These are phyloP conservation scores for Colletotrichum sp. DNA, from an alignment of 2,329 filamentous ascomycete genomes.

Conservation along the genomic window DNA sequence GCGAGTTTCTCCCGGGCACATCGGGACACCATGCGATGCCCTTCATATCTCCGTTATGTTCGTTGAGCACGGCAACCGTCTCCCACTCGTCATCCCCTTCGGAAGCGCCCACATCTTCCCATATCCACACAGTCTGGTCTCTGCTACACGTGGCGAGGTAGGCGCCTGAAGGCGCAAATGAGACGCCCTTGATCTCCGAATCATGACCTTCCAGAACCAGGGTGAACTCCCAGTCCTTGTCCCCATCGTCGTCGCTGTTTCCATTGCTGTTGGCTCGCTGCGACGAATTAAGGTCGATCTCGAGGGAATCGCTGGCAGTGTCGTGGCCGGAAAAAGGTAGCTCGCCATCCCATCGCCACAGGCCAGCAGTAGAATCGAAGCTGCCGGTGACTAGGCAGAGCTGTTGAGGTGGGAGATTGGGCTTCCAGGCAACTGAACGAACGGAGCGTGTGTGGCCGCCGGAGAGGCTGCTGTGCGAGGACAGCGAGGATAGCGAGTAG, in stretches of 20 bases:
- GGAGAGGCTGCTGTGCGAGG: slow-evolving; percentile 77
- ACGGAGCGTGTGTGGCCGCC: slow-evolving; percentile 92
- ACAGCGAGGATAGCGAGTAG: slow-evolving; percentile 84
- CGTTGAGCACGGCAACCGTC: slow-evolving; percentile 91
- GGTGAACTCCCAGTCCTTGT: slow-evolving; percentile 90
- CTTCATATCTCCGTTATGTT: slow-evolving; percentile 96
- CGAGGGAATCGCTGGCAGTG: slow-evolving; percentile 32
- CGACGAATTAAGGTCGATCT: slow-evolving; percentile 44
- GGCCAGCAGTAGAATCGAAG: slow-evolving; percentile 90
- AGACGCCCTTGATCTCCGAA: slow-evolving; percentile 85
- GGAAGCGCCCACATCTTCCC: slow-evolving; percentile 81
- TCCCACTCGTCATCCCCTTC: slow-evolving; percentile 95
- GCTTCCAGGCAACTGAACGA: slow-evolving; percentile 84
- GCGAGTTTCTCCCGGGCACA: slow-evolving; percentile 51
- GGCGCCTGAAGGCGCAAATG: slow-evolving; percentile 75
- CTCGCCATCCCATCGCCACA: slow-evolving; percentile 73
- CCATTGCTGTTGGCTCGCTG: not conserved
- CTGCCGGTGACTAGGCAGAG: slow-evolving; percentile 89
- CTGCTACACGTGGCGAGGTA: slow-evolving; percentile 89
- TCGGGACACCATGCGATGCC: slow-evolving; percentile 90
- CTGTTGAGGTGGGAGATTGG: slow-evolving; percentile 62
- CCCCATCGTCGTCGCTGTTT: slow-evolving; percentile 56
- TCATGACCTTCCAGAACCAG: slow-evolving; percentile 95
- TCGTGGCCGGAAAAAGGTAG: slow-evolving; percentile 13
- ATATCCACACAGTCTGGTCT: slow-evolving; percentile 97